Percentiles rank a stretch among this genome's conserved stretches.
phyloP scores from a whole-genome alignment of 192 early-diverging fungal species.

The Backusella tarrabulga region DNA sequence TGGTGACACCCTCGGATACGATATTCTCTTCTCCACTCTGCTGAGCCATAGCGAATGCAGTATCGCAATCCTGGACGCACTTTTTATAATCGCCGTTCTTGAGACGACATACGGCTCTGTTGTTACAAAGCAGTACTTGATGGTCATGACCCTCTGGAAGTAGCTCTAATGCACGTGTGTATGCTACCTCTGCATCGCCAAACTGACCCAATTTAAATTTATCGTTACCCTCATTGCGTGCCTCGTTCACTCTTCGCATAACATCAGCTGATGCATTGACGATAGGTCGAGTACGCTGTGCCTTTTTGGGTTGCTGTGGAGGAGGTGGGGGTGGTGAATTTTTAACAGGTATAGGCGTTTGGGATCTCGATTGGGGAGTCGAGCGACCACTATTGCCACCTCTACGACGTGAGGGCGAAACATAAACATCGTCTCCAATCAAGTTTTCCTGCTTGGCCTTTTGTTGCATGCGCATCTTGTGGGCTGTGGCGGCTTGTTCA shows the following conservation, averaged over 20 bases:
- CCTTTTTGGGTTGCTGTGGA: constrained; percentile 26
- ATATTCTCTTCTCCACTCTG: constrained; percentile 22
- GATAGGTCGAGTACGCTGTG: constrained; percentile 32
- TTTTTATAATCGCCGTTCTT: constrained; percentile 84
- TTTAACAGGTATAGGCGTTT: background rate
- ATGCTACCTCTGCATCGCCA: constrained; percentile 71
- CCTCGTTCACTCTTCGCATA: constrained; percentile 34
- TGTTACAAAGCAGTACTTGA: constrained; percentile 72
- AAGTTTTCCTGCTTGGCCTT: background rate
- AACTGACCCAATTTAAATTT: constrained; percentile 90
- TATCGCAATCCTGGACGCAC: constrained; percentile 68
- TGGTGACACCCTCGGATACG: constrained; percentile 28
- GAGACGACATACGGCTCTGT: constrained; percentile 76
- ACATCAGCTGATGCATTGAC: constrained; percentile 43
- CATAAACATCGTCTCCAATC: constrained; percentile 19
- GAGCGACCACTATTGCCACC: background rate
- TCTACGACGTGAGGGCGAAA: constrained; percentile 32
- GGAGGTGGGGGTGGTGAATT: constrained; percentile 4
- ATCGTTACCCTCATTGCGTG: constrained; percentile 73
- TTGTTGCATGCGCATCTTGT: constrained; percentile 4
- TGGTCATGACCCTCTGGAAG: constrained; percentile 64
- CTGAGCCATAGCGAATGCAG: constrained; percentile 34
- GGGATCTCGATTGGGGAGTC: constrained; percentile 12
- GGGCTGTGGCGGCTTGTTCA: background rate
- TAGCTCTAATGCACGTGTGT: constrained; percentile 62